Conservation (phyloP, 306 rosid species). For the Vachellia pachyceras region DNA sequence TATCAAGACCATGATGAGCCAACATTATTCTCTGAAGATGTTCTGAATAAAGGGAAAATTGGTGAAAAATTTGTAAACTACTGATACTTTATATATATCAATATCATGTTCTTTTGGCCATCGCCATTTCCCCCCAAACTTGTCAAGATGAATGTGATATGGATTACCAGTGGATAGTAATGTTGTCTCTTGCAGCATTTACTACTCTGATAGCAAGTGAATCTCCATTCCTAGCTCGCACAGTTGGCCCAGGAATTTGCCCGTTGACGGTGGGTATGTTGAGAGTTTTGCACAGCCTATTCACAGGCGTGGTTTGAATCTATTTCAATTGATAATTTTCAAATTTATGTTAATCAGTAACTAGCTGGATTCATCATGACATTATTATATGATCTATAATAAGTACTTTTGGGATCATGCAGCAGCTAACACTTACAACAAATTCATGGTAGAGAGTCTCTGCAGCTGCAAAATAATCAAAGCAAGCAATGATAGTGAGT, state of each 20-base stretch:
- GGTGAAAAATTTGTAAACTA: no score
- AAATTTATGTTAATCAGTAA: background rate
- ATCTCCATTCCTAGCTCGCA: conserved; percentile 16
- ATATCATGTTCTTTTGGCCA: no score
- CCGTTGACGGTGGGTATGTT: conserved; percentile 15
- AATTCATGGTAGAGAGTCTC: conserved; percentile 68
- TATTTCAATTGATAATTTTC: conserved; percentile 33
- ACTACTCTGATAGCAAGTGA: conserved; percentile 13
- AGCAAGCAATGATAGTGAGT: conserved; percentile 41
- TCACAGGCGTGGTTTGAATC: conserved; percentile 46
- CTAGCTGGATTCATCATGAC: conserved; percentile 6
- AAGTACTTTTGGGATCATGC: conserved; percentile 3
- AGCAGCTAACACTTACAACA: conserved; percentile 47
- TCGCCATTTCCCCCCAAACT: no score
- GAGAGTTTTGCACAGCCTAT: conserved; percentile 12
- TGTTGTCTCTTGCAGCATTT: conserved; percentile 9
- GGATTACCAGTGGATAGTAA: conserved; percentile 20
- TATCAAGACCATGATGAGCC: background rate
- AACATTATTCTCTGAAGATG: background rate
- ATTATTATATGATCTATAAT: background rate
- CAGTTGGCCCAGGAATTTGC: conserved; percentile 4
- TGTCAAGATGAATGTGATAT: background rate
- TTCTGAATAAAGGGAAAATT: background rate
- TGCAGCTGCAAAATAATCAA: conserved; percentile 44
- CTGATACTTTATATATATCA: no score